Percentiles rank a stretch among this genome's conserved stretches.
Evolutionary conservation across 352 stramenopile species (phyloP).

Genomic region (Phytophthora litchii): DNA sequence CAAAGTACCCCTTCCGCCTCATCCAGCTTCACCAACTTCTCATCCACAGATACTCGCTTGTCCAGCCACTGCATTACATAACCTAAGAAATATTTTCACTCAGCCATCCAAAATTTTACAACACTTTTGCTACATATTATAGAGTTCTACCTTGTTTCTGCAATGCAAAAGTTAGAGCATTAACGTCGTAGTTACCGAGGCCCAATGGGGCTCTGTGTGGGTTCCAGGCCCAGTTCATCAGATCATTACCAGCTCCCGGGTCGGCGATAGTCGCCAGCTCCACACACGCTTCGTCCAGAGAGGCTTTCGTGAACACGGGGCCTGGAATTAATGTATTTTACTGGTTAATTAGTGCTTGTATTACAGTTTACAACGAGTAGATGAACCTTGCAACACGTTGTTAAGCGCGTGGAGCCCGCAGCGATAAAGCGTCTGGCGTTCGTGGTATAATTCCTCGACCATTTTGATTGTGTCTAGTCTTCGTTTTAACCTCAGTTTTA

Average conservation of each 20-base stretch:
- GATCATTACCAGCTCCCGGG: slow-evolving; percentile 6
- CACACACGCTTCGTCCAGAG: slow-evolving; percentile 52
- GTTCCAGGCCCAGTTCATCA: slow-evolving; percentile 54
- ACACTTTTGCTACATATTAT: neutral
- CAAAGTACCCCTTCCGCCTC: slow-evolving; percentile 60
- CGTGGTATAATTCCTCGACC: slow-evolving; percentile 59
- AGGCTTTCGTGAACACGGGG: slow-evolving; percentile 50
- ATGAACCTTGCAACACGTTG: slow-evolving; percentile 73
- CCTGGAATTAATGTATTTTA: slow-evolving; percentile 34
- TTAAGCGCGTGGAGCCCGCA: slow-evolving; percentile 86
- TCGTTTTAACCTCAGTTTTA: too few relatives aligned
- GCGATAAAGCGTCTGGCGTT: slow-evolving; percentile 73
- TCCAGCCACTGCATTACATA: slow-evolving; percentile 75
- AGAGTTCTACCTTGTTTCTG: slow-evolving; percentile 53
- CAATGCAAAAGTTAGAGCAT: slow-evolving; percentile 69
- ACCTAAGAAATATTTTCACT: slow-evolving; percentile 35
- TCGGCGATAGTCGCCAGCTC: slow-evolving; percentile 36
- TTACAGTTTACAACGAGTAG: neutral
- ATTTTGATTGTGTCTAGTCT: neutral
- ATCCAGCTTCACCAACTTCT: slow-evolving; percentile 52
- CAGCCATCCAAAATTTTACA: neutral
- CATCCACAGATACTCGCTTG: slow-evolving; percentile 53
- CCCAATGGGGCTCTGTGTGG: slow-evolving; percentile 67
- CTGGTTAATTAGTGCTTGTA: neutral
- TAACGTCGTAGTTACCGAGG: slow-evolving; percentile 85